A percentile compares a stretch with the other conserved stretches of the same genome.
phyloP scores from a whole-genome alignment of 1,284 basidiomycete species.

The Rhizoctonia solani region DNA sequence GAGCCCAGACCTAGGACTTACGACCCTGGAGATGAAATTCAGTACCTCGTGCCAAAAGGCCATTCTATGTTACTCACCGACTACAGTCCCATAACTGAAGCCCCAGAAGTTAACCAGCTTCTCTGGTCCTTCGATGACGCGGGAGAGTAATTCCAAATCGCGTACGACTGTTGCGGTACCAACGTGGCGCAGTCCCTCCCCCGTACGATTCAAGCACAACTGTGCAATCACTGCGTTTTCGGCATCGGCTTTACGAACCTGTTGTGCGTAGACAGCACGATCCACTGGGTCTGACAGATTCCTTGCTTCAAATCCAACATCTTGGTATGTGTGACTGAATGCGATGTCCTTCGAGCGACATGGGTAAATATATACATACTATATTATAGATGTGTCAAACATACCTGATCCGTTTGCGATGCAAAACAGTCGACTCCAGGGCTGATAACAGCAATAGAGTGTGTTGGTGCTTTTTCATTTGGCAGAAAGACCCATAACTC shows the following conservation, averaged over 20 bases:
- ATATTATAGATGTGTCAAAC: neutral
- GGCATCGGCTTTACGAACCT: slow-evolving; percentile 40
- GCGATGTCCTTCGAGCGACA: slow-evolving; percentile 39
- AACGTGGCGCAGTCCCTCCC: slow-evolving; percentile 41
- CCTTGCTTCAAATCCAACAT: slow-evolving; percentile 39
- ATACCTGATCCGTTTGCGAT: slow-evolving; percentile 41
- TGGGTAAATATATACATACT: neutral
- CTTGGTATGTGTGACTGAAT: slow-evolving; percentile 39
- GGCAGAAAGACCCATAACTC: slow-evolving; percentile 24
- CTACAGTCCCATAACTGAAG: slow-evolving; percentile 42
- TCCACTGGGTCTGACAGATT: slow-evolving; percentile 41
- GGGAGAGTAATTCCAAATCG: slow-evolving; percentile 41
- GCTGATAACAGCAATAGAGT: slow-evolving; percentile 23
- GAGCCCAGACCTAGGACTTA: neutral
- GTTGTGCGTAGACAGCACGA: slow-evolving; percentile 37
- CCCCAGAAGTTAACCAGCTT: slow-evolving; percentile 42
- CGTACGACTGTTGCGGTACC: slow-evolving; percentile 43
- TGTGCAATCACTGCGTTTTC: slow-evolving; percentile 40
- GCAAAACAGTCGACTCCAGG: slow-evolving; percentile 42
- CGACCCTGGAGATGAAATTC: neutral
- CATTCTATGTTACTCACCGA: slow-evolving; percentile 32
- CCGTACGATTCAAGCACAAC: slow-evolving; percentile 40
- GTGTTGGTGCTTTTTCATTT: neutral
- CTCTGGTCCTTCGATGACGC: slow-evolving; percentile 40
- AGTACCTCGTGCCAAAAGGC: too few relatives aligned